Conservation (phyloP, 345 rosid species). For the Euclidium syriacum region DNA sequence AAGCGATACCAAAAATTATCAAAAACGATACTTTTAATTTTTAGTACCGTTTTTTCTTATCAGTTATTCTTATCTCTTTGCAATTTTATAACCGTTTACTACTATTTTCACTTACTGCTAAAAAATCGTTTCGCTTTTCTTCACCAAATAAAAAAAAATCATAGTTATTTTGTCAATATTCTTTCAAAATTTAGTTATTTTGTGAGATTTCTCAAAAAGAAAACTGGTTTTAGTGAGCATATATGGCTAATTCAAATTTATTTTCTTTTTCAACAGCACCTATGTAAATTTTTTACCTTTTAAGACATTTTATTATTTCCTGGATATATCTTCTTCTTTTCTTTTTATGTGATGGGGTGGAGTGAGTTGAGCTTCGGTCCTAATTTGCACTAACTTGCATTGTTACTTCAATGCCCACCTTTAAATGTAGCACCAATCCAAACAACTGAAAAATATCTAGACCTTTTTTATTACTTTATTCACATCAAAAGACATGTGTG, state of each 20-base stretch:
- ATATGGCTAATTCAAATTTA: background rate
- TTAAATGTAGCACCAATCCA: slow-evolving; percentile 1
- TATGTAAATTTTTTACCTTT: background rate
- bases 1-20: too few species aligned
- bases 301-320: background rate
- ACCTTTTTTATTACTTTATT: slow-evolving; percentile 13
- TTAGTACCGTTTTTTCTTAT: too few species aligned
- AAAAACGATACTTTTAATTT: too few species aligned
- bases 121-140: too few species aligned
- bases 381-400: slow-evolving; percentile 9
- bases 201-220: too few species aligned
- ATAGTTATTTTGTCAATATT: too few species aligned
- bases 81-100: too few species aligned
- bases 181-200: too few species aligned
- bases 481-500: slow-evolving; percentile 21
- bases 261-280: background rate
- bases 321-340: background rate
- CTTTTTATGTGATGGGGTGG: background rate
- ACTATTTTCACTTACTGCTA: too few species aligned
- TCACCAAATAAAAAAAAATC: too few species aligned
- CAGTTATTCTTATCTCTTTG: too few species aligned
- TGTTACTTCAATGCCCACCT: slow-evolving; percentile 4
- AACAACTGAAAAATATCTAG: slow-evolving; percentile 18
- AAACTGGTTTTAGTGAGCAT: background rate
- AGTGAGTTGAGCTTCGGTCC: background rate